Conservation (phyloP, 768 basidiomycete species). For the Auricularia sp. region DNA sequence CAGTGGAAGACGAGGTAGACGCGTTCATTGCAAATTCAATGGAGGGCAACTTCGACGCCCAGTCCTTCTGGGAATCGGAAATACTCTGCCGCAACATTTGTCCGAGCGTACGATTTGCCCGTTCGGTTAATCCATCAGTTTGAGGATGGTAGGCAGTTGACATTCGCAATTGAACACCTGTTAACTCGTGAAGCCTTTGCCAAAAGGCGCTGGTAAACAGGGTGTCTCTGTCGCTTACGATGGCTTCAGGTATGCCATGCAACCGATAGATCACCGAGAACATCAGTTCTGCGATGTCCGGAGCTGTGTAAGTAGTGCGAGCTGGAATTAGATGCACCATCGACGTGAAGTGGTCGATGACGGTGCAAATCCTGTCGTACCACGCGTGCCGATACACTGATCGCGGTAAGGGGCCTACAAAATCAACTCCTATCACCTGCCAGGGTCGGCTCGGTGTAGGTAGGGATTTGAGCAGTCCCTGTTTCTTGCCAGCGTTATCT, state of each 20-base stretch:
- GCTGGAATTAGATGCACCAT: conserved; percentile 23
- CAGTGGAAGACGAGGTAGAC: conserved; percentile 25
- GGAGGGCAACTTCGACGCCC: conserved; percentile 19
- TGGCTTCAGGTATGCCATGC: conserved; percentile 23
- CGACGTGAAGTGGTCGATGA: conserved; percentile 16
- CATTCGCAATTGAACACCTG: conserved; percentile 22
- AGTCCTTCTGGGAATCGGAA: conserved; percentile 18
- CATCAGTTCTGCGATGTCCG: conserved; percentile 27
- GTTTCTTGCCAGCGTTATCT: conserved; percentile 13
- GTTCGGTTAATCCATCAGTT: conserved; percentile 26
- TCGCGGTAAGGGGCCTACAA: conserved; percentile 16
- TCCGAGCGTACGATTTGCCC: conserved; percentile 1
- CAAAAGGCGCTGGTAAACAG: conserved; percentile 26
- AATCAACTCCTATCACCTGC: conserved; percentile 22
- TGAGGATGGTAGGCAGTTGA: conserved; percentile 31
- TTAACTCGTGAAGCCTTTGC: conserved; percentile 13
- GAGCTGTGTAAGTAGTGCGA: conserved; percentile 19
- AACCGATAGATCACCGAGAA: conserved; percentile 26
- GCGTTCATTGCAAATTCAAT: conserved; percentile 32
- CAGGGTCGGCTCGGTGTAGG: conserved; percentile 17
- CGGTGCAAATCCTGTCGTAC: conserved; percentile 17
- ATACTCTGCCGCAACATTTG: conserved; percentile 4
- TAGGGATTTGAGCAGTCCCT: conserved; percentile 17
- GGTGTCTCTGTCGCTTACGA: conserved; percentile 26
- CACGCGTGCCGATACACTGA: conserved; percentile 13